Evolutionary conservation across 2,329 filamentous ascomycete genomes (phyloP), one percentile per base, ranked within the genome.

Genomic region (Metarhizium anisopliae): DNA sequence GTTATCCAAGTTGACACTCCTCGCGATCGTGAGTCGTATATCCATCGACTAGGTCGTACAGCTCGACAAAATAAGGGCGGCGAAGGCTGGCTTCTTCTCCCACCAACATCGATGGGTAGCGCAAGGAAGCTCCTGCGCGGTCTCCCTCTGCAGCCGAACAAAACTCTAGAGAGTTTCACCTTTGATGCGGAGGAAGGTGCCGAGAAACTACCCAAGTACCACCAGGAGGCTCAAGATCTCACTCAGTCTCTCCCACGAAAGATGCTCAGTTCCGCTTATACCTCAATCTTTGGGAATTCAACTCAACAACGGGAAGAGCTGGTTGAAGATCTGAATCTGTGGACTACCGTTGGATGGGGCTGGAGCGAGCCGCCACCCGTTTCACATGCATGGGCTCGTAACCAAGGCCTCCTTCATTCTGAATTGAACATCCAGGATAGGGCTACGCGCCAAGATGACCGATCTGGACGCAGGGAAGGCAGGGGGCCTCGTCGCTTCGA

Each of bases 21-120:
- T 2, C 72, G 76, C 4, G 79, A 82, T 59, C 78, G 83, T 32
- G 86, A 90, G 66, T 82, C 84, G 42, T 91, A 91, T 66, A 87
- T 92, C 57, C 88, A 91, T 70, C 83, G 88, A 57, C 75, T 91
- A 47, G 88, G 88, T 53, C 86, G 89, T 59, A 93, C 89, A 8
- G 89, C 79, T 55, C 85, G 90, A 64, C 88, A 88, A 32, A 83
- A 84, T 59, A 88, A 89, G 68, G 77, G 83, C 61, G 89, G 89
- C 49, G 77, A 89, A 64, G 87, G 85, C 56, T 90, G 82, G 78
- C 69, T 92, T 38, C 69, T 93, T 50, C 59, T 90, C 2, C 74
- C 82, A 1, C 69, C 81, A 11, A 64, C 75, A 14, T 85, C 89
- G 62, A 67, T 78, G 6, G 18, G 60, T 0, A 68, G 72, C 49